Conservation (phyloP, 768 basidiomycete species). For the Mrakia gelida region DNA sequence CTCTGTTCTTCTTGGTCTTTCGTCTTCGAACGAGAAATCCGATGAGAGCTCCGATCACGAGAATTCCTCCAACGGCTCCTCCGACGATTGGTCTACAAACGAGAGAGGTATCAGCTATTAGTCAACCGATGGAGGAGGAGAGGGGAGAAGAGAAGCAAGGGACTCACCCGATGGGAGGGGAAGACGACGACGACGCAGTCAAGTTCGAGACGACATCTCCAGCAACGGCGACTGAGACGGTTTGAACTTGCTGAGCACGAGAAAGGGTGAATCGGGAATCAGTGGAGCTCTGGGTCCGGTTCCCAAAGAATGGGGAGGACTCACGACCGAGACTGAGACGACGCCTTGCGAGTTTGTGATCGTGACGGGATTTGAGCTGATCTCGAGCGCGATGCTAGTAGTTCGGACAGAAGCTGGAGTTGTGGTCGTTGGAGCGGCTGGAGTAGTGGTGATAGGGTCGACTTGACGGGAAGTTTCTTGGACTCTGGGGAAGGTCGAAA, state of each 20-base stretch:
- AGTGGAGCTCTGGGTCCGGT: too few species aligned
- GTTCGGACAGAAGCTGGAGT: not conserved
- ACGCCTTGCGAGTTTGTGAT: not conserved
- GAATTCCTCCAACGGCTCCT: not conserved
- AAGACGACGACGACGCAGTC: not conserved
- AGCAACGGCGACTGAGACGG: too few species aligned
- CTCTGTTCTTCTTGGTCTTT: not conserved
- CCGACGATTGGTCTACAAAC: not conserved
- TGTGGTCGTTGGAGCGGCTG: not conserved
- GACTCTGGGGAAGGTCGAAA: too few species aligned
- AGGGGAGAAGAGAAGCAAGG: not conserved
- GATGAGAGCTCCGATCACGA: not conserved
- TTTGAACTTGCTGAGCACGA: not conserved
- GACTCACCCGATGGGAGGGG: not conserved
- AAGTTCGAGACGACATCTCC: not conserved
- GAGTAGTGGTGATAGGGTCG: too few species aligned
- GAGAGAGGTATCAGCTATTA: not conserved
- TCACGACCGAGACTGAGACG: not conserved
- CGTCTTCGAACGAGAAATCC: not conserved
- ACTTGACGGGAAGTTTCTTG: too few species aligned
- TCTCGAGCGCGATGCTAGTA: not conserved
- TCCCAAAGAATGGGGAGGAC: not conserved
- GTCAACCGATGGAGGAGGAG: not conserved
- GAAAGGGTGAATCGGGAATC: not conserved
- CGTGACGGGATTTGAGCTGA: not conserved